Base-by-base conservation (phyloP, 495 filamentous ascomycete species). In the Penicillium alfredii region DNA sequence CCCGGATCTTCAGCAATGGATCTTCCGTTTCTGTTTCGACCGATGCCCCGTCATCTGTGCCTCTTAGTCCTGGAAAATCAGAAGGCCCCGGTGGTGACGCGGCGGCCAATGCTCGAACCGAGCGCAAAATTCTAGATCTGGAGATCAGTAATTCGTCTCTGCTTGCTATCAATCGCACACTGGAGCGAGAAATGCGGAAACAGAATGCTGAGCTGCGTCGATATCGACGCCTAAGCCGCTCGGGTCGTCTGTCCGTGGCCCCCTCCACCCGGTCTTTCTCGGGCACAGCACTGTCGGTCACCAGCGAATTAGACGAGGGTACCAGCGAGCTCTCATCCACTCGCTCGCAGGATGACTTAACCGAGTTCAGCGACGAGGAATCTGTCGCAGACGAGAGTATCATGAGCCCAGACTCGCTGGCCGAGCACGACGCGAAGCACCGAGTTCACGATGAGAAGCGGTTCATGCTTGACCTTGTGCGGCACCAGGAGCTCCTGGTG, bases 61-160 rank as follows among this genome's bases (percentile, higher is more conserved):
- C 62, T 16, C 56, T 67, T 27, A 75, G 69, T 30, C 71, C 71
- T 4, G 58, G 61, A 0, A 72, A 68, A 26, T 52, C 60, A 3
- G 60, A 69, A 24, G 16, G 51, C 74, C 35, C 72, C 74, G 15
- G 58, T 4, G 42, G 42, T 33, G 86, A 88, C 23, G 62, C 80
- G 6, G 87, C 88, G 2, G 73, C 83, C 8, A 90, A 84, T 58
- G 92, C 92, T 5, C 78, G 92, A 10, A 80, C 85, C 5, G 92
- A 96, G 60, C 79, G 92, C 38, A 97, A 96, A 60, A 89, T 99
- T 18, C 68, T 97, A 46, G 92, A 99, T 56, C 68, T 99, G n/a
- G 86, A 99, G 53, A 99, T 99, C 41, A 94, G 85, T 43, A 99
- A 99, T 47, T 90, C 87, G 2, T 94, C 88, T 14, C 75, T 99